phyloP scores from a whole-genome alignment of 2,329 filamentous ascomycete genomes.

The Clarireedia paspali region DNA sequence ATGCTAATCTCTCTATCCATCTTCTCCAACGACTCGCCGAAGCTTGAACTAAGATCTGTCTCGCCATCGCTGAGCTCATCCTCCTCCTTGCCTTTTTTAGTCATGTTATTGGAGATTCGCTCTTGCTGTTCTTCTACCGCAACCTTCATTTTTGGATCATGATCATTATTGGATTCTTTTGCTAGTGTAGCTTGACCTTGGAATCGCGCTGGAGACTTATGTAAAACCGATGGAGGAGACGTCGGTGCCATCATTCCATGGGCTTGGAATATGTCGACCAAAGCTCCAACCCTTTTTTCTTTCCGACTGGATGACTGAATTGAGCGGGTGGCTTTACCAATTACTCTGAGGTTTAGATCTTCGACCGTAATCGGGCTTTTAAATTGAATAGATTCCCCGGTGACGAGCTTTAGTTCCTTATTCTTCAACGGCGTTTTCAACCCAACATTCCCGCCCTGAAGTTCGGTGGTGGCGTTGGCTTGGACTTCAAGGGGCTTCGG shows the following conservation, averaged over 20 bases:
- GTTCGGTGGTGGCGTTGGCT: too few species aligned
- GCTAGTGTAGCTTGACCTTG: background rate
- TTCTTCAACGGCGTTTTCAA: too few species aligned
- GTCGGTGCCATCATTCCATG: constrained; percentile 14
- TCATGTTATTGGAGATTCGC: too few species aligned
- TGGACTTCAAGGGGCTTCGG: too few species aligned
- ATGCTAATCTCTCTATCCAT: background rate
- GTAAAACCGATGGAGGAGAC: background rate
- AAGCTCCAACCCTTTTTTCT: constrained; percentile 10
- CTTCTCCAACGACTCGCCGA: constrained; percentile 5
- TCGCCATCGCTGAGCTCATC: background rate
- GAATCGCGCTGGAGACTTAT: background rate
- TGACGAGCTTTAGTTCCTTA: too few species aligned
- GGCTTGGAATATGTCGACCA: constrained; percentile 20
- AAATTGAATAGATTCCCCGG: too few species aligned
- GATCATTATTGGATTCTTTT: background rate
- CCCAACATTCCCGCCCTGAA: too few species aligned
- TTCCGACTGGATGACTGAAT: background rate
- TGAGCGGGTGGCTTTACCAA: constrained; percentile 12
- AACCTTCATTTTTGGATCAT: background rate
- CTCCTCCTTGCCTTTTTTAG: background rate
- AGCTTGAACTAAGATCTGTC: constrained; percentile 5
- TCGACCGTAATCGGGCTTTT: background rate
- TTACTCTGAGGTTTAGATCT: constrained; percentile 10
- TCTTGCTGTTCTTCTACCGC: too few species aligned